Conservation (phyloP, 257 asterid species). For the Dorcoceras hygrometricum region DNA sequence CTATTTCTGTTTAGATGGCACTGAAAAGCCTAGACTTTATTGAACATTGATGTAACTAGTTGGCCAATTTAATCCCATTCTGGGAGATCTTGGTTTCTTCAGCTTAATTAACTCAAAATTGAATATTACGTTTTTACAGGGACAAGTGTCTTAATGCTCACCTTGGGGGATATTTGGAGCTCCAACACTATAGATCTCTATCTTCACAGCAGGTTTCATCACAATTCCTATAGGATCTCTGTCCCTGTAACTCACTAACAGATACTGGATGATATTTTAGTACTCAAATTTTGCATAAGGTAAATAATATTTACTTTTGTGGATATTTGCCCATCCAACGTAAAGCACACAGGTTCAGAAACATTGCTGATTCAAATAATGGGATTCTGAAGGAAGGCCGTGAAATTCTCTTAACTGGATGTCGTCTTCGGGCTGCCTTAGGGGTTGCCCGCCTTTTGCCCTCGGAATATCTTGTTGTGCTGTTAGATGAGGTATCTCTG, state of each 20-base stretch:
- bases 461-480: constrained; percentile 74
- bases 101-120: constrained; percentile 17
- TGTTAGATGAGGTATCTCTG: constrained; percentile 75
- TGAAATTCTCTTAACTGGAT: constrained; percentile 84
- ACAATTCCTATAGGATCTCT: background rate
- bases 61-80: constrained; percentile 8
- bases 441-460: constrained; percentile 74
- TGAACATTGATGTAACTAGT: constrained; percentile 4
- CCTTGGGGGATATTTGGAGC: constrained; percentile 93
- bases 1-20: background rate
- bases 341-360: constrained; percentile 60
- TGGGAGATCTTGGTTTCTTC: constrained; percentile 1
- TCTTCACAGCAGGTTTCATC: constrained; percentile 74
- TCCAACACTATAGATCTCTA: constrained; percentile 84
- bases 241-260: background rate
- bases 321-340: constrained; percentile 18
- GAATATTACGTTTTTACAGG: constrained; percentile 42
- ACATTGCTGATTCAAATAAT: constrained; percentile 64
- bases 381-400: constrained; percentile 87
- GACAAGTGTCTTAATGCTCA: constrained; percentile 72
- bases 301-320: constrained; percentile 6
- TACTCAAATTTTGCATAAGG: constrained; percentile 5
- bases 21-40: constrained; percentile 3
- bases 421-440: constrained; percentile 76
- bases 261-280: background rate